Percentiles rank a stretch among this genome's conserved stretches.
phyloP scores from a whole-genome alignment of 2,329 filamentous ascomycete genomes.

The Aspergillus thermomutatus region DNA sequence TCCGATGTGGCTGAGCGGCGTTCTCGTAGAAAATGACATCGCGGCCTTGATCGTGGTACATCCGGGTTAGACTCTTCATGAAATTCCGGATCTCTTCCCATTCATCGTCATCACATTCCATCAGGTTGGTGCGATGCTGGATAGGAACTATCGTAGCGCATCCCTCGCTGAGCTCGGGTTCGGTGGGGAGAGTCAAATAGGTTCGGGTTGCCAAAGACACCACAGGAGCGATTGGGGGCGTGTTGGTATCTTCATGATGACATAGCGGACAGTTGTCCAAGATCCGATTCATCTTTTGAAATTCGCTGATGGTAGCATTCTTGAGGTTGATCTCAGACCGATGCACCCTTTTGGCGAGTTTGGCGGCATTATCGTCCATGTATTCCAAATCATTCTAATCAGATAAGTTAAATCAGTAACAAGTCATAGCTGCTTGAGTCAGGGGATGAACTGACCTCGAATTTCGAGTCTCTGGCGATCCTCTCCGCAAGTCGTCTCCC shows the following conservation, averaged over 20 bases:
- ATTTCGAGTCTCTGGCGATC: constrained; percentile 89
- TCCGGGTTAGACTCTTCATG: constrained; percentile 90
- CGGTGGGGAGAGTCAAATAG: constrained; percentile 83
- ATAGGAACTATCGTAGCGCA: constrained; percentile 87
- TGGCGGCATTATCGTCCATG: constrained; percentile 92
- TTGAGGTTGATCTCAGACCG: constrained; percentile 85
- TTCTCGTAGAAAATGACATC: constrained; percentile 98
- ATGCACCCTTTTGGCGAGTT: constrained; percentile 81
- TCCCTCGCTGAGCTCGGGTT: constrained; percentile 79
- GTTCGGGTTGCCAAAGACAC: constrained; percentile 81
- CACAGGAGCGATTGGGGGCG: constrained; percentile 77
- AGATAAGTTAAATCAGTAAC: constrained; percentile 13
- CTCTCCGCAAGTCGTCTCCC: constrained; percentile 80
- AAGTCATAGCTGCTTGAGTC: background rate
- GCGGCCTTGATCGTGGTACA: constrained; percentile 90
- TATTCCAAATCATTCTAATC: constrained; percentile 80
- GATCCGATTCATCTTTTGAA: constrained; percentile 82
- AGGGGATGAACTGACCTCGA: constrained; percentile 54
- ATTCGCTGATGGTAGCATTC: constrained; percentile 81
- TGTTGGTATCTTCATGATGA: constrained; percentile 78
- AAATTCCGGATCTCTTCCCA: constrained; percentile 99
- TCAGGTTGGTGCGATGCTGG: constrained; percentile 78
- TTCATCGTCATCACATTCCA: constrained; percentile 98
- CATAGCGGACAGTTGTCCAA: constrained; percentile 88
- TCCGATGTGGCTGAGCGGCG: constrained; percentile 74